phyloP scores from a whole-genome alignment of 495 filamentous ascomycete species.

The Staphylotrichum longicolle region DNA sequence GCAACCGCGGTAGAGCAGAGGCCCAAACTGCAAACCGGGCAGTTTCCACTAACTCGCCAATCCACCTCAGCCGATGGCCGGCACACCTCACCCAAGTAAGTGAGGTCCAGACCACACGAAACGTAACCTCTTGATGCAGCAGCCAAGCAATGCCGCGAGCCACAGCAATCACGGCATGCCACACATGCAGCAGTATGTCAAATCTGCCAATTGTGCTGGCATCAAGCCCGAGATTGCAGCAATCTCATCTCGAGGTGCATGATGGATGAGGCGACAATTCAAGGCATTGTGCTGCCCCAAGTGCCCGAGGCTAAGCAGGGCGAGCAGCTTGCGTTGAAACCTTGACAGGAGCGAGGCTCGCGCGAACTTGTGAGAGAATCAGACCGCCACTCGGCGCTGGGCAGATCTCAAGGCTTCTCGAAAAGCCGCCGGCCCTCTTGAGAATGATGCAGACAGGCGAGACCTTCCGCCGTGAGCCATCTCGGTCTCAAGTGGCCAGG shows the following conservation, averaged over 20 bases:
- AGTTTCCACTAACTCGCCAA: no score
- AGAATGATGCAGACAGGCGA: not conserved
- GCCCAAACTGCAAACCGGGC: no score
- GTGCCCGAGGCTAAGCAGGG: not conserved
- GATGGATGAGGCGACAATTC: constrained; percentile 15
- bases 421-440: not conserved
- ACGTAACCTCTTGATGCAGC: constrained; percentile 13
- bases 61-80: not conserved
- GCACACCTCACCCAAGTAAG: constrained; percentile 1
- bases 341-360: no score
- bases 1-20: constrained; percentile 13
- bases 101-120: constrained; percentile 1
- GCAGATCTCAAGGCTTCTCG: no score
- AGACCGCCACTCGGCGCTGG: no score
- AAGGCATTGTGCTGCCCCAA: constrained; percentile 9
- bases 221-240: not conserved
- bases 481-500: not conserved
- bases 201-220: constrained; percentile 8
- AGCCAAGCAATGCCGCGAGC: not conserved
- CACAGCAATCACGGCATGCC: constrained; percentile 30
- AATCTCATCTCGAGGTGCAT: constrained; percentile 12
- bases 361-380: no score
- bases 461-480: not conserved
- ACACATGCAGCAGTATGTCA: constrained; percentile 19
- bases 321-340: not conserved